Percentiles rank a stretch among this genome's conserved stretches.
Conservation (phyloP, 2,329 filamentous ascomycete species). For the Phoma sp. region DNA sequence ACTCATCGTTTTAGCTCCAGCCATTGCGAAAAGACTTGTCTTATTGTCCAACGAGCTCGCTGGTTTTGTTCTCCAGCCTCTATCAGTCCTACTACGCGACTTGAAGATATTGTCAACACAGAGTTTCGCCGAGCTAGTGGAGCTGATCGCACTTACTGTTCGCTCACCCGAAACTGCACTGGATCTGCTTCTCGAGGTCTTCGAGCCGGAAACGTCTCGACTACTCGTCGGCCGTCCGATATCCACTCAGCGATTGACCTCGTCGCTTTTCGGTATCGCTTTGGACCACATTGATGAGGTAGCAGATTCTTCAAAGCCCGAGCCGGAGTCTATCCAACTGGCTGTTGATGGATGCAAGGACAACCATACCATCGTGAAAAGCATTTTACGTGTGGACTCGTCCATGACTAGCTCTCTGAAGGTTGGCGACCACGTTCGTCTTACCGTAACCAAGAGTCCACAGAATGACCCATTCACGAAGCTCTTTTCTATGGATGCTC, state of each 20-base stretch:
- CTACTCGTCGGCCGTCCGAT: slow-evolving; percentile 37
- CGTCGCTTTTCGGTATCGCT: slow-evolving; percentile 48
- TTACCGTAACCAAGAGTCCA: slow-evolving; percentile 45
- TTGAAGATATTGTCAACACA: slow-evolving; percentile 34
- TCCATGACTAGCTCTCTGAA: slow-evolving; percentile 21
- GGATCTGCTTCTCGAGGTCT: slow-evolving; percentile 42
- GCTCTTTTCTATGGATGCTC: slow-evolving; percentile 49
- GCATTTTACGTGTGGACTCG: slow-evolving; percentile 28
- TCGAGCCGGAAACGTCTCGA: slow-evolving; percentile 44
- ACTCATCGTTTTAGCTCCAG: slow-evolving; percentile 19
- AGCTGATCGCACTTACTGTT: slow-evolving; percentile 44
- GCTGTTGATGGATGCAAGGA: slow-evolving; percentile 16
- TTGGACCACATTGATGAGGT: slow-evolving; percentile 53
- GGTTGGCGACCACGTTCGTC: slow-evolving; percentile 43
- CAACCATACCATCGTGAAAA: slow-evolving; percentile 22
- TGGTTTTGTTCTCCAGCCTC: slow-evolving; percentile 37
- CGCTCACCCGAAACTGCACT: slow-evolving; percentile 40
- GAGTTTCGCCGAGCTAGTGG: slow-evolving; percentile 39
- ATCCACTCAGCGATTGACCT: slow-evolving; percentile 40
- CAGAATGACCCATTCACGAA: slow-evolving; percentile 38
- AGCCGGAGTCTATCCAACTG: slow-evolving; percentile 21
- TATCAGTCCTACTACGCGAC: slow-evolving; percentile 33
- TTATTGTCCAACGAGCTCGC: slow-evolving; percentile 32
- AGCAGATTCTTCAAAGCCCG: slow-evolving; percentile 14
- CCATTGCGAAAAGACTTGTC: slow-evolving; percentile 27